Evolutionary conservation across 805 yeast species (phyloP).

Genomic region (Ogataea zsoltii): DNA sequence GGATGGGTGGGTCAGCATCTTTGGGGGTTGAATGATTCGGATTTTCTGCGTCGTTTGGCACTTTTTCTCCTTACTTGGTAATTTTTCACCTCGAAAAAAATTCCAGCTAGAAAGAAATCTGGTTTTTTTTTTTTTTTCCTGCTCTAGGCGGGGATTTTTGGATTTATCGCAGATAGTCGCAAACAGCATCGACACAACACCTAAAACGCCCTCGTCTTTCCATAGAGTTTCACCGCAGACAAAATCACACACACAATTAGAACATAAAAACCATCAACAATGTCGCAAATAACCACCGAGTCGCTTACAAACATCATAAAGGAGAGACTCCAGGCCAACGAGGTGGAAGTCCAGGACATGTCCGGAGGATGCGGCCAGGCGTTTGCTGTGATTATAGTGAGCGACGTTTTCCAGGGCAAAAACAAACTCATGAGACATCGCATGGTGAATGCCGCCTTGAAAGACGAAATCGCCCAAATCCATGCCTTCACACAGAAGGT

Average conservation of each 20-base stretch:
- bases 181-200: too few species aligned
- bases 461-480: constrained; percentile 80
- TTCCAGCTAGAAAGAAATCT: too few species aligned
- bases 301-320: constrained; percentile 49
- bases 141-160: not conserved
- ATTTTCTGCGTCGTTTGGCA: not conserved
- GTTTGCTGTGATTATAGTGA: constrained; percentile 86
- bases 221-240: too few species aligned
- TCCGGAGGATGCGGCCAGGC: constrained; percentile 98
- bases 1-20: constrained; percentile 16
- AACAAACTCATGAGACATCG: constrained; percentile 86
- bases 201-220: not conserved
- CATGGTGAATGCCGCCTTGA: constrained; percentile 74
- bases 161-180: constrained; percentile 16
- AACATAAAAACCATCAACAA: too few species aligned
- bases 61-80: not conserved
- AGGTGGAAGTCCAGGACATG: constrained; percentile 75
- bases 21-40: not conserved
- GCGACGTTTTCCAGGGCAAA: constrained; percentile 69
- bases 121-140: too few species aligned
- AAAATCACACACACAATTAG: not conserved
- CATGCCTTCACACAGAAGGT: constrained; percentile 96
- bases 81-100: constrained; percentile 3
- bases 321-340: constrained; percentile 56
- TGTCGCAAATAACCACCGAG: constrained; percentile 34